A percentile compares a stretch with the other conserved stretches of the same genome.
phyloP scores from a whole-genome alignment of 441 rosid genomes.

The Cnidoscolus chayamansa region DNA sequence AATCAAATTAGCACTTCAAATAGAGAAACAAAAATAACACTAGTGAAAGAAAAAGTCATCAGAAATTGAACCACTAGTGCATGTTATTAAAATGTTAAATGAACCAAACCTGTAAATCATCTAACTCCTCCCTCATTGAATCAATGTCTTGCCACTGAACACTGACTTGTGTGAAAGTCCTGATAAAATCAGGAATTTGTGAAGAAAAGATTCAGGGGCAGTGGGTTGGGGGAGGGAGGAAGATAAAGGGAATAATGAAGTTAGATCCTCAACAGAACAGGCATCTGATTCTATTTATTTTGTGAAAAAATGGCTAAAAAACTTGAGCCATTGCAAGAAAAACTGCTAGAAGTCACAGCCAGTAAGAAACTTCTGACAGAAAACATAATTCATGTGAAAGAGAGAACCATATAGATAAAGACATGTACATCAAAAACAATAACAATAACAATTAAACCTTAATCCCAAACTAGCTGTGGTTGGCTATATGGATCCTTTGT shows the following conservation, averaged over 20 bases:
- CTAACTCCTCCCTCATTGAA: slow-evolving; percentile 97
- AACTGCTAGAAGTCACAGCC: neutral
- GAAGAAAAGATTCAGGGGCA: slow-evolving; percentile 8
- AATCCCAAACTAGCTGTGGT: too few species aligned
- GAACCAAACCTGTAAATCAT: slow-evolving; percentile 78
- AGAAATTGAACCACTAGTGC: slow-evolving; percentile 1
- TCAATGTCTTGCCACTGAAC: slow-evolving; percentile 99
- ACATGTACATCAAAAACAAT: neutral
- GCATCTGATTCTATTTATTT: neutral
- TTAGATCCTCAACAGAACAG: slow-evolving; percentile 17
- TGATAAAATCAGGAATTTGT: slow-evolving; percentile 29
- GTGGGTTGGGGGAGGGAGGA: neutral
- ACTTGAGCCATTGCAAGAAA: neutral
- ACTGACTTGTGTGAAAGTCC: slow-evolving; percentile 99
- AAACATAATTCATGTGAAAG: neutral
- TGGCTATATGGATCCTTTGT: too few species aligned
- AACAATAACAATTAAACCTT: too few species aligned
- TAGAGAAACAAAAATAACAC: neutral
- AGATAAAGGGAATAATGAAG: neutral
- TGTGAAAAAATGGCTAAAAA: neutral
- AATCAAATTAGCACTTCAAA: slow-evolving; percentile 11
- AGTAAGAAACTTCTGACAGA: neutral
- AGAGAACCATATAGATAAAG: slow-evolving; percentile 7
- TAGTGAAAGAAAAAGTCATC: slow-evolving; percentile 2
- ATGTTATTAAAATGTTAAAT: neutral